A percentile compares a stretch with the other conserved stretches of the same genome.
phyloP scores from a whole-genome alignment of 805 yeast species.

The Schwanniomyces occidentalis region DNA sequence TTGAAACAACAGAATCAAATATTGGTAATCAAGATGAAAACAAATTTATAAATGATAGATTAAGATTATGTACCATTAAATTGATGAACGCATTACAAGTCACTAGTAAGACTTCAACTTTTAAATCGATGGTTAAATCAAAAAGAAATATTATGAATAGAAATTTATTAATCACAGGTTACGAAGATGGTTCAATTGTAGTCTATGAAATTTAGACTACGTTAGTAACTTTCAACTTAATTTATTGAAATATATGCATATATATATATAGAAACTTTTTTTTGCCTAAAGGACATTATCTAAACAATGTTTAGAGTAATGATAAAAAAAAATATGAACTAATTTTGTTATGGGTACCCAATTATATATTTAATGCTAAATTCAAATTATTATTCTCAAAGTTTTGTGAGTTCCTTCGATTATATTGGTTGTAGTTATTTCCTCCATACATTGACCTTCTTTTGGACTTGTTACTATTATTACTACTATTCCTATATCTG shows the following conservation, averaged over 20 bases:
- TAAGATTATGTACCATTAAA: slow-evolving; percentile 3
- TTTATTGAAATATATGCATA: not conserved
- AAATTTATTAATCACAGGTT: slow-evolving; percentile 47
- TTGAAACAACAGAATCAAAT: slow-evolving; percentile 7
- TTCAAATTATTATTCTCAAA: slow-evolving; percentile 7
- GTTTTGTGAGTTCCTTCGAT: slow-evolving; percentile 7
- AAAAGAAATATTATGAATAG: slow-evolving; percentile 13
- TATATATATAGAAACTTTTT: slow-evolving; percentile 1
- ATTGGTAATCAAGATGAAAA: slow-evolving; percentile 6
- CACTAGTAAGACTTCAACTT: slow-evolving; percentile 3
- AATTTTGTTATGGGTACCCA: slow-evolving; percentile 2
- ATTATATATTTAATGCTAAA: not conserved
- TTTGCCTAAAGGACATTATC: too few relatives aligned
- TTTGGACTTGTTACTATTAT: slow-evolving; percentile 15
- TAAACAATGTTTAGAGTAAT: too few relatives aligned
- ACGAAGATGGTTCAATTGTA: slow-evolving; percentile 53
- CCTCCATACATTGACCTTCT: slow-evolving; percentile 34
- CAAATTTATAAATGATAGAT: slow-evolving; percentile 1
- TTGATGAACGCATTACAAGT: not conserved
- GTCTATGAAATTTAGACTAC: slow-evolving; percentile 2
- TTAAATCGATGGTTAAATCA: slow-evolving; percentile 11
- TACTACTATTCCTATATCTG: slow-evolving; percentile 4
- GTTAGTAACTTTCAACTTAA: too few relatives aligned
- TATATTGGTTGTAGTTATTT: slow-evolving; percentile 15
- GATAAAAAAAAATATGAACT: too few relatives aligned